phyloP scores from a whole-genome alignment of 192 early-diverging fungal genomes.

The Phlyctochytrium planicorne region DNA sequence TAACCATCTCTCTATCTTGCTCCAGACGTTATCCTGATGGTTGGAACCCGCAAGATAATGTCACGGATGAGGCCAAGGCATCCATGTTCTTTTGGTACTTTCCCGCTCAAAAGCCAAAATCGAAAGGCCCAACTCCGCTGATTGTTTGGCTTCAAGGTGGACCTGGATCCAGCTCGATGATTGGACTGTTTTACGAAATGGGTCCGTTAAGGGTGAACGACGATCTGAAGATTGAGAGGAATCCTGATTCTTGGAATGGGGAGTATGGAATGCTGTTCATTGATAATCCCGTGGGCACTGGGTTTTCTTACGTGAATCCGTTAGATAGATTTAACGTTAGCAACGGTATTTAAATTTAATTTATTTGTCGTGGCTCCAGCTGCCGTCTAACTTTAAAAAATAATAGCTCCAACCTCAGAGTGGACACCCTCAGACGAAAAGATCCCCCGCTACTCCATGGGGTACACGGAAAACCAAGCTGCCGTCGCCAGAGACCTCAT shows the following conservation, averaged over 20 bases:
- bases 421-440: neutral
- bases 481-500: constrained; percentile 70
- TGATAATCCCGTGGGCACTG: constrained; percentile 82
- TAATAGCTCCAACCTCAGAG: too few relatives aligned
- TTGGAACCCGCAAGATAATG: neutral
- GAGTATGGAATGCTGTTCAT: constrained; percentile 74
- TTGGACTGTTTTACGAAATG: constrained; percentile 72
- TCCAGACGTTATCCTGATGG: neutral
- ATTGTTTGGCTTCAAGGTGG: constrained; percentile 82
- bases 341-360: neutral
- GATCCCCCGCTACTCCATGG: constrained; percentile 31
- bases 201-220: constrained; percentile 64
- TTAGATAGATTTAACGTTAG: neutral
- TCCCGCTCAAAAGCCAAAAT: constrained; percentile 58
- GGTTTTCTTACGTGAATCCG: constrained; percentile 42
- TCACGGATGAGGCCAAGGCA: neutral
- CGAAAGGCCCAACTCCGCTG: constrained; percentile 57
- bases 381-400: neutral
- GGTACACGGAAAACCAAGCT: constrained; percentile 69
- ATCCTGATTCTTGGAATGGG: constrained; percentile 63
- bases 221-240: constrained; percentile 50
- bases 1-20: neutral
- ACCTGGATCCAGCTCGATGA: constrained; percentile 77
- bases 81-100: constrained; percentile 73
- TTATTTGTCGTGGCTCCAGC: neutral